Percentiles rank a stretch among this genome's conserved stretches.
phyloP scores from a whole-genome alignment of 305 asterid species.

The Rubia tinctorum region DNA sequence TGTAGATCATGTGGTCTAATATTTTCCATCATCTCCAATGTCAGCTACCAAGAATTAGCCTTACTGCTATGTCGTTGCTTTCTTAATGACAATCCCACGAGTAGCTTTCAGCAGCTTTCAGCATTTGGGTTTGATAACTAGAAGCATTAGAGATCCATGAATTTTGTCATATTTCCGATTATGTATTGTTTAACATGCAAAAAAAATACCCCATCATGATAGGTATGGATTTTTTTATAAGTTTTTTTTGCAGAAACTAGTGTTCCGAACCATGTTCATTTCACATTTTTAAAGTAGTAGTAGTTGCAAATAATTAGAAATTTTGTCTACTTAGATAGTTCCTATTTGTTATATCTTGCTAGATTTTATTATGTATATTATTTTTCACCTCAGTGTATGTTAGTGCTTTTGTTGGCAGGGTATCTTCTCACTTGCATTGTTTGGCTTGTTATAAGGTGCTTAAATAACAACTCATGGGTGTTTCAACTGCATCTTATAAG shows the following conservation, averaged over 20 bases:
- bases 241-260: neutral
- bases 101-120: slow-evolving; percentile 58
- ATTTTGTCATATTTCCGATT: slow-evolving; percentile 73
- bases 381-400: neutral
- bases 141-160: slow-evolving; percentile 90
- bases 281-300: neutral
- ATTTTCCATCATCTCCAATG: neutral
- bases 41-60: slow-evolving; percentile 89
- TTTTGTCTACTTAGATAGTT: neutral
- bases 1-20: neutral
- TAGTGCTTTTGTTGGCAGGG: slow-evolving; percentile 46
- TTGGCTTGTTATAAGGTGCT: no score
- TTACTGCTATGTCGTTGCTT: slow-evolving; percentile 75
- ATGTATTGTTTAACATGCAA: slow-evolving; percentile 74
- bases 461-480: no score
- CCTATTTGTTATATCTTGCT: neutral
- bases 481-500: no score
- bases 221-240: slow-evolving; percentile 36
- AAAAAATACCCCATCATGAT: slow-evolving; percentile 48
- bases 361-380: neutral
- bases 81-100: slow-evolving; percentile 53
- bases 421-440: slow-evolving; percentile 57
- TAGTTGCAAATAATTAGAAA: neutral
- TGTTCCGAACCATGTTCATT: neutral
- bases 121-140: slow-evolving; percentile 71